Evolutionary conservation across 2,329 filamentous ascomycete species (phyloP), one percentile per base, ranked within the genome.

Genomic region (Simplicillium aogashimaense): DNA sequence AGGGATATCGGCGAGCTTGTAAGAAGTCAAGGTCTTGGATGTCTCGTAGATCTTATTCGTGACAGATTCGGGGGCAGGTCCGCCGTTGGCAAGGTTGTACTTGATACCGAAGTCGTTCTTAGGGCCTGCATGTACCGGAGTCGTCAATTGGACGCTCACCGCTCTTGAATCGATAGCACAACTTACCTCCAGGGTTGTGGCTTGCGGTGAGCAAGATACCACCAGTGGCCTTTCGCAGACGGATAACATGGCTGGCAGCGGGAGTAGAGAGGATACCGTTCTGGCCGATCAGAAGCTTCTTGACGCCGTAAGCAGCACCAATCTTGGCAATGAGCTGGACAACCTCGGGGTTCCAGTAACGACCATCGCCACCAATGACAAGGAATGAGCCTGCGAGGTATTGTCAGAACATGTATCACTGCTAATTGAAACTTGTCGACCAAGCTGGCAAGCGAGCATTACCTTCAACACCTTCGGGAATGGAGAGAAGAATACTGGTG

Each of bases 101-200:
- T 98, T 98, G 81, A 98, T 98, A 53, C 92, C 92, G 55, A 98
- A 98, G 67, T 98, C 92, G 61, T 92, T 84, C 53, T 78, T 83
- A 46, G 92, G 92, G 38, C 89, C 87, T 94, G 52, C 34, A 3
- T 11, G 25, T 41, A n/a, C 13, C 5, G 35, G 17, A 35, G 33
- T 33, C 8, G 29, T 50, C 40, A 43, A 41, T 38, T 31, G 38
- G 29, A 42, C 33, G 15, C 10, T 35, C 16, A 38, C 16, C 17
- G 7, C 6, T 15, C n/a, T 6, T 7, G 14, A 29, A 16, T 15
- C 16, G 32, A 28, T 10, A 14, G 16, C 13, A 13, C 25, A n/a
- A 53, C 81, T 63, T 70, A 90, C 90, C 92, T 64, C 92, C 92
- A 45, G 92, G 89, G 70, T 98, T 98, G 74, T 98, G 92, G 63